phyloP scores from a whole-genome alignment of 345 rosid genomes.

The Atalantia buxifolia region DNA sequence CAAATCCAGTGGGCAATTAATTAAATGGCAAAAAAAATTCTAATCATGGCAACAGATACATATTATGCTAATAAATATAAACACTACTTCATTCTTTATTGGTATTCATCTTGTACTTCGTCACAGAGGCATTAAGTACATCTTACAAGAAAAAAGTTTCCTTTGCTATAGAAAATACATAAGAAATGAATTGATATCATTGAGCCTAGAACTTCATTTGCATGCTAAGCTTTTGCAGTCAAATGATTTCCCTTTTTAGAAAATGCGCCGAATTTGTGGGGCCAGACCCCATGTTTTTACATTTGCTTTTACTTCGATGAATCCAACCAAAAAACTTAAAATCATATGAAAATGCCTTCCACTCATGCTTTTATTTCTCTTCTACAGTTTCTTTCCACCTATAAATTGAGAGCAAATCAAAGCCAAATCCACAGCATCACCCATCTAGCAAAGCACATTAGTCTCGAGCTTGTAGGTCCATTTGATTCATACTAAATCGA shows the following conservation, averaged over 20 bases:
- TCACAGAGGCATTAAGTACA: background rate
- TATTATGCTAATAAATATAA: background rate
- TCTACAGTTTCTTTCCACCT: constrained; percentile 28
- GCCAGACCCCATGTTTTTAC: background rate
- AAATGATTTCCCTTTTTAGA: background rate
- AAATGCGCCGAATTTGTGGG: constrained; percentile 16
- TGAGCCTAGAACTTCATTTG: constrained; percentile 9
- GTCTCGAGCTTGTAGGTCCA: background rate
- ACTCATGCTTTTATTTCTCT: background rate
- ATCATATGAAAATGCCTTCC: background rate
- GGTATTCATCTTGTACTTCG: background rate
- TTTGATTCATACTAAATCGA: background rate
- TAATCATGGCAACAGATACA: background rate
- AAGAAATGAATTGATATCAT: constrained; percentile 8
- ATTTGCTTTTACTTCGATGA: constrained; percentile 9
- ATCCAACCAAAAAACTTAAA: background rate
- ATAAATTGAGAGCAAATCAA: constrained; percentile 44
- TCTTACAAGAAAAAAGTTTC: background rate
- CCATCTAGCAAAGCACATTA: background rate
- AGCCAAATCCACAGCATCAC: constrained; percentile 16
- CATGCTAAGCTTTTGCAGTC: constrained; percentile 13
- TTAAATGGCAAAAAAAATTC: no score
- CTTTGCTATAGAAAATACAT: background rate
- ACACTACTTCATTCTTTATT: background rate
- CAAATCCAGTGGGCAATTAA: no score